These are phyloP conservation scores for Nematodospora valgi DNA, from an alignment of 805 yeast genomes.

Conservation along the genomic window DNA sequence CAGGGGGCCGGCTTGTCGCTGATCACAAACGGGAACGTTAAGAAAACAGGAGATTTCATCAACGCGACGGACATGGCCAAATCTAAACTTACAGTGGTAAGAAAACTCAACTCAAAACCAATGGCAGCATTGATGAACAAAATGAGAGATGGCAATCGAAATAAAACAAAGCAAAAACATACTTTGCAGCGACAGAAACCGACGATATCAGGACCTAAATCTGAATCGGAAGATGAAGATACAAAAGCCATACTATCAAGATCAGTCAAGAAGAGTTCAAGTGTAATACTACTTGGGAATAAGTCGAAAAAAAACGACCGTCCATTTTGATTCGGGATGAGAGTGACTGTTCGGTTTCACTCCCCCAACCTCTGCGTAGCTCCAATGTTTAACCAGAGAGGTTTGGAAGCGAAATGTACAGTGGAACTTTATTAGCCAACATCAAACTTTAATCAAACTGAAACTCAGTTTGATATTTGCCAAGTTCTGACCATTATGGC, in stretches of 20 bases:
- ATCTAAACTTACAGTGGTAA: constrained; percentile 3
- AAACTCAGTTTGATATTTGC: too few relatives aligned
- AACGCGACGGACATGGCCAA: constrained; percentile 9
- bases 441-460: too few relatives aligned
- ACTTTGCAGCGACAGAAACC: neutral
- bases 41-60: constrained; percentile 29
- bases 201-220: neutral
- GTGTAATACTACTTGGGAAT: constrained; percentile 9
- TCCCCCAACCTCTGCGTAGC: too few relatives aligned
- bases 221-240: constrained; percentile 16
- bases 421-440: too few relatives aligned
- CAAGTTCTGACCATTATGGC: too few relatives aligned
- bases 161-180: constrained; percentile 14
- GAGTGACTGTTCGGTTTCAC: too few relatives aligned
- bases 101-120: constrained; percentile 20
- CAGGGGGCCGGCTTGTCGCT: constrained; percentile 27
- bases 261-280: constrained; percentile 16
- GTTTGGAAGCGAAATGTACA: too few relatives aligned
- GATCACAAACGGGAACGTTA: constrained; percentile 7
- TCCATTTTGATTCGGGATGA: constrained; percentile 10
- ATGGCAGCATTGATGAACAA: constrained; percentile 38
- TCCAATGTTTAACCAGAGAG: too few relatives aligned
- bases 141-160: constrained; percentile 25
- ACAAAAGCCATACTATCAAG: constrained; percentile 6
- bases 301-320: constrained; percentile 12